Evolutionary conservation across 163 green algal genomes (phyloP).

Genomic region (Prototheca wickerhamii): DNA sequence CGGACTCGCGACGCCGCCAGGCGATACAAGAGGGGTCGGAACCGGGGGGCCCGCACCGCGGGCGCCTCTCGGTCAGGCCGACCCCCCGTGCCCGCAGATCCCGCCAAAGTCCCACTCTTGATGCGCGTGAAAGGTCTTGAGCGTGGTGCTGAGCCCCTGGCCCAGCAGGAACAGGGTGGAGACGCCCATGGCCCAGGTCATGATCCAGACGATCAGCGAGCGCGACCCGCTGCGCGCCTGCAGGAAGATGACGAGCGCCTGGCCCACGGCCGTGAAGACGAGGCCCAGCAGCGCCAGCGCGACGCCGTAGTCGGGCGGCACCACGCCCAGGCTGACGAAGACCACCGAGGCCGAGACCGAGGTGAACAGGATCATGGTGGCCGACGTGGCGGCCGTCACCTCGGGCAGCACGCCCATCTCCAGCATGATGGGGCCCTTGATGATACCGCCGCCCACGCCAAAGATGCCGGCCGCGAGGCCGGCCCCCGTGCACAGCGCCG

Average conservation of each 20-base stretch:
- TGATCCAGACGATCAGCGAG: constrained; percentile 43
- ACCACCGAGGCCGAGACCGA: constrained; percentile 41
- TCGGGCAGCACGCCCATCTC: constrained; percentile 59
- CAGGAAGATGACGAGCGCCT: constrained; percentile 13
- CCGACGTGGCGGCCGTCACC: constrained; percentile 52
- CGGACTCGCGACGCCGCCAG: too few species aligned
- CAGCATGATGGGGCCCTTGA: constrained; percentile 63
- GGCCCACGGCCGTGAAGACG: constrained; percentile 33
- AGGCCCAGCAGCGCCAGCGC: constrained; percentile 41
- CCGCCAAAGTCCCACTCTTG: constrained; percentile 12
- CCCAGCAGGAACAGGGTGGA: constrained; percentile 29
- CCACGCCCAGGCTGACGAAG: constrained; percentile 44
- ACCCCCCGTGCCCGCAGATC: constrained; percentile 14
- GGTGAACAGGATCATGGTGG: constrained; percentile 57
- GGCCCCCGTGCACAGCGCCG: constrained; percentile 44
- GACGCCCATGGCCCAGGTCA: constrained; percentile 38
- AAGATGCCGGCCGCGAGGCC: constrained; percentile 58
- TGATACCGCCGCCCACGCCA: constrained; percentile 48
- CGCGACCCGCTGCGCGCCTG: not conserved
- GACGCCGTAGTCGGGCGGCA: constrained; percentile 39
- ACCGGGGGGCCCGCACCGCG: too few species aligned
- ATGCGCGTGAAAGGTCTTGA: constrained; percentile 5
- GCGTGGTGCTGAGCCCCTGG: constrained; percentile 14
- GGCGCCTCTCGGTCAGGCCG: too few species aligned
- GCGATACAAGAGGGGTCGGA: too few species aligned